Evolutionary conservation across 768 basidiomycete genomes (phyloP), one percentile per base, ranked within the genome.

Genomic region (Tulasnella sp.): DNA sequence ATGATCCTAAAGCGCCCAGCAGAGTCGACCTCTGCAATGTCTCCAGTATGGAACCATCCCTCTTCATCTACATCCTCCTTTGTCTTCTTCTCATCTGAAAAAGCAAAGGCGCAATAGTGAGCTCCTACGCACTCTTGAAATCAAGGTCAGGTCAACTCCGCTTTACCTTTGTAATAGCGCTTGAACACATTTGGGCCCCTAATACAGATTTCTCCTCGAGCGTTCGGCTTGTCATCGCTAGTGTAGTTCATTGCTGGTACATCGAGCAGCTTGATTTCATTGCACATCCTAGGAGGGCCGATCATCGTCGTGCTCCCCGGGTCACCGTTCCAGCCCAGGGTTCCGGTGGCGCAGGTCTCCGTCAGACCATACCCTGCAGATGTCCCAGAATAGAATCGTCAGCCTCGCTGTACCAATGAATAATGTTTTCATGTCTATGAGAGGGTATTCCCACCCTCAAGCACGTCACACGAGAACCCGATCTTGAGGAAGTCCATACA

Each of bases 401-500:
- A 51, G 65, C n/a, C n/a, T n/a, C n/a, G n/a, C n/a, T n/a, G n/a
- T n/a, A n/a, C n/a, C n/a, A n/a, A n/a, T n/a, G n/a, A n/a, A 25
- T 67, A 65, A 60, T 22, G 42, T 61, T n/a, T n/a, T n/a, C n/a
- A n/a, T n/a, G n/a, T n/a, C n/a, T n/a, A n/a, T n/a, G n/a, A n/a
- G n/a, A 9, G 27, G 30, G 3, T 19, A 41, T n/a, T 30, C 56
- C n/a, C 34, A 38, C 63, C 94, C 83, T 92, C 92, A 29, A 75
- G 64, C 7, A 92, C 77, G 48, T 87, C 82, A 67, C 84, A 86
- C 21, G 73, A 72, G 61, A 92, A 78, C 8, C 85, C 82, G 66
- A 97, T 81, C 70, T 85, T 91, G 63, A 98, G 72, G 73, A 97
- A 93, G 68, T 97, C 87, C 65, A 94, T 79, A 15, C 92, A 91